Base-by-base conservation (phyloP, 352 stramenopile species). In the Ophiocytium majus region DNA sequence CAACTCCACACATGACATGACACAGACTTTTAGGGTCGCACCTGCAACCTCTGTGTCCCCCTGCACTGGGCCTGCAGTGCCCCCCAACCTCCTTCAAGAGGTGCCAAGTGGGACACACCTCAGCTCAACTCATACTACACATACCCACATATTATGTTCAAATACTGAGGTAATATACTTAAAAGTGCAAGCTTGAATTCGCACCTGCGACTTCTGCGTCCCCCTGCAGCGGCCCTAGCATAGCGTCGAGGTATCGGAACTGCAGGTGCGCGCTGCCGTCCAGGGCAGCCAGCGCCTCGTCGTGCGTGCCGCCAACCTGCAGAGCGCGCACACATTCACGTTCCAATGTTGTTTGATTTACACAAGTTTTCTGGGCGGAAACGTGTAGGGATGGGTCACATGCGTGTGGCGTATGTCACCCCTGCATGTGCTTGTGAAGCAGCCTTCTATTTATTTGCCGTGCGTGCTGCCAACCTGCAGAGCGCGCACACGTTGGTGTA, bases 191-290 rank as follows among this genome's bases (percentile, higher is more conserved):
- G 57, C 28, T 23, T 71, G 57, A 71, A 71, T 71, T 23, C 57
- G 28, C 28, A 28, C 57, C 23, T 71, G 57, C 28, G 28, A 23
- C 57, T 71, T 78, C 35, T 5, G 5, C 35, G 66, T 78, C 66
- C 32, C 35, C 66, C 66, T 35, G 19, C 34, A 17, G 23, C 33
- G 83, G 64, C 35, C 83, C 37, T 34, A 82, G 78, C 35, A 87
- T 33, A 33, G 80, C 79, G 80, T 87, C 83, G 32, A 87, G 80
- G 36, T 87, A 87, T 32, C 82, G 76, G 80, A 87, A 87, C 80
- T 87, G 83, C n/a, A 87, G 80, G 33, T 71, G 80, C 36, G 80
- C 80, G 0, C 49, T 85, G 32, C 76, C 34, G 43, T 80, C 43
- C 63, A 87, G 80, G 23, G 79, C 79, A 10, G 37, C 83, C 9